Evolutionary conservation across 768 basidiomycete species (phyloP), one percentile per base, ranked within the genome.

Genomic region (Lactifluus volemus): DNA sequence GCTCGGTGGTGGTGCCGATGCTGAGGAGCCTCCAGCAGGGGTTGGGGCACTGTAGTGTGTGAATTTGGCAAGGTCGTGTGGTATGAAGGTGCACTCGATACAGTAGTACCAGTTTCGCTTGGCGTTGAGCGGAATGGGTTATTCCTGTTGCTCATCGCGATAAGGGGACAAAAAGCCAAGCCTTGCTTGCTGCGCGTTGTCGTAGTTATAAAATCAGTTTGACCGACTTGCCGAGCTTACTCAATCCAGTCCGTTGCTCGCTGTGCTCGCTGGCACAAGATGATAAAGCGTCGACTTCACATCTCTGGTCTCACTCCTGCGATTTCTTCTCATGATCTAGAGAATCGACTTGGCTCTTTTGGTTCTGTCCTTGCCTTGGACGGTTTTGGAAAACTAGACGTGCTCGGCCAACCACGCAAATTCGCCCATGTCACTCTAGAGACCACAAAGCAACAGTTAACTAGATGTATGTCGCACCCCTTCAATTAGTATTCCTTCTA

Each of bases 351-450:
- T 2, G 79, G 80, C 0, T 73, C 78, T 2, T 92, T 91, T 69
- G 90, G 89, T 11, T 81, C 76, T 0, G 84, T 92, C 12, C 82
- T 77, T 64, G 75, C 81, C 14, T 71, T 90, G 15, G 86, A 92
- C 67, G 88, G 88, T 2, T 79, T 91, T 56, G 88, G 85, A 2
- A 70, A 76, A 45, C 69, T 75, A 21, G 84, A 92, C 67, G 86
- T 77, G 0, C 70, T 89, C 0, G 89, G 86, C 1, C 76, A 81
- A 64, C 84, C 83, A 2, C 76, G 83, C 68, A 86, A 82, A 68
- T 93, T 87, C 68, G 91, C 79, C 1, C 89, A 83, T 72, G 79
- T 86, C 19, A 89, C 88, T 2, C 72, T 93, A 14, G 83, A 87
- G 69, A 82, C 82, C 3, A 84, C 82, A 1, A 72, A 78, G 47